phyloP scores from a whole-genome alignment of 1,284 basidiomycete genomes.

The Cryptococcus floricola region DNA sequence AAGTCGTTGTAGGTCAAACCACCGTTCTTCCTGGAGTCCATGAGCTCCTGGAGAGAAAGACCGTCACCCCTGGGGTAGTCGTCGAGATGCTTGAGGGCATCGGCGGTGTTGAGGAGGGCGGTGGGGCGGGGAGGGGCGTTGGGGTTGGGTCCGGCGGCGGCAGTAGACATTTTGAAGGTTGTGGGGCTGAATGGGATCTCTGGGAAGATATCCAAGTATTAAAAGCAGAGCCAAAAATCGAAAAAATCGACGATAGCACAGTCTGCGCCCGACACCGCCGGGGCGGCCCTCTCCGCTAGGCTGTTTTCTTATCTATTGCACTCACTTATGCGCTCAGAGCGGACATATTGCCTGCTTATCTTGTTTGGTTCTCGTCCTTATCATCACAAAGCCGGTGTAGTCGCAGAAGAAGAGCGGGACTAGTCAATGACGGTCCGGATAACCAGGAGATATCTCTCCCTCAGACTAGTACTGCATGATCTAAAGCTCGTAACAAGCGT shows the following conservation, averaged over 20 bases:
- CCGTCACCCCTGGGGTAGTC: constrained; percentile 78
- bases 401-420: too few relatives aligned
- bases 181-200: constrained; percentile 1
- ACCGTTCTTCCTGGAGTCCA: constrained; percentile 83
- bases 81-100: constrained; percentile 68
- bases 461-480: too few relatives aligned
- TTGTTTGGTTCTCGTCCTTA: too few relatives aligned
- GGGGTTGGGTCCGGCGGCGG: constrained; percentile 8
- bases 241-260: too few relatives aligned
- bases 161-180: constrained; percentile 1
- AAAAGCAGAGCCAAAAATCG: not conserved
- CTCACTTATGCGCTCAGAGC: too few relatives aligned
- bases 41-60: constrained; percentile 77
- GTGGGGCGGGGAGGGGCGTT: constrained; percentile 20
- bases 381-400: too few relatives aligned
- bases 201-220: constrained; percentile 7
- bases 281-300: not conserved
- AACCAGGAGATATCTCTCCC: too few relatives aligned
- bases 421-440: too few relatives aligned
- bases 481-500: too few relatives aligned
- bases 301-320: not conserved
- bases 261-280: too few relatives aligned
- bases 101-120: constrained; percentile 22
- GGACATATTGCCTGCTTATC: too few relatives aligned
- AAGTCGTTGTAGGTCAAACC: constrained; percentile 98